Evolutionary conservation across 2,329 filamentous ascomycete genomes (phyloP).

Genomic region (Phialocephala sp.): DNA sequence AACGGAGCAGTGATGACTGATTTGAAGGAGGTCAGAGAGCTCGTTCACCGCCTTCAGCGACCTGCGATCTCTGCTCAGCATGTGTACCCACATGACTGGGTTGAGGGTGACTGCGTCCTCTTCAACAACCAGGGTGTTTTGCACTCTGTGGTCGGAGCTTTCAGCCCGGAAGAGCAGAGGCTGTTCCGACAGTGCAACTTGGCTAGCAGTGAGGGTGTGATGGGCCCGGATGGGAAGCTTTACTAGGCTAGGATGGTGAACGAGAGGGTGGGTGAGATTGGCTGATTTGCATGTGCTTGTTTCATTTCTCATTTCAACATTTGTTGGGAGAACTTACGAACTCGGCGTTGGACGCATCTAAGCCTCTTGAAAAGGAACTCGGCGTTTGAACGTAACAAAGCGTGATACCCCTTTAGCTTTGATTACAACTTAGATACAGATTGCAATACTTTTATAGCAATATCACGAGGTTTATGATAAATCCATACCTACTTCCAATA

Average conservation of each 20-base stretch:
- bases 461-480: neutral
- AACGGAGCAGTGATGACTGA: conserved; percentile 75
- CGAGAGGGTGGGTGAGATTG: conserved; percentile 5
- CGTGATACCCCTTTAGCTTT: conserved; percentile 43
- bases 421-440: conserved; percentile 25
- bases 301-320: conserved; percentile 8
- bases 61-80: conserved; percentile 71
- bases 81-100: conserved; percentile 79
- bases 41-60: conserved; percentile 74
- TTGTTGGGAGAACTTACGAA: conserved; percentile 39
- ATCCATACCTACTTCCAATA: neutral
- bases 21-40: conserved; percentile 67
- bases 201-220: conserved; percentile 60
- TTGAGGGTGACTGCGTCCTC: conserved; percentile 75
- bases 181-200: conserved; percentile 82
- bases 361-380: conserved; percentile 43
- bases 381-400: conserved; percentile 44
- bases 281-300: conserved; percentile 18
- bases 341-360: conserved; percentile 45
- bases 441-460: neutral
- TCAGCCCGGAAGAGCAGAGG: conserved; percentile 73
- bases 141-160: conserved; percentile 78
- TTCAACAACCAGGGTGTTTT: conserved; percentile 80
- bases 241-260: conserved; percentile 31
- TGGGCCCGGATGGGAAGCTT: conserved; percentile 42